Evolutionary conservation across 352 stramenopile species (phyloP), one percentile per base, ranked within the genome.

Genomic region (Lagenidium giganteum): DNA sequence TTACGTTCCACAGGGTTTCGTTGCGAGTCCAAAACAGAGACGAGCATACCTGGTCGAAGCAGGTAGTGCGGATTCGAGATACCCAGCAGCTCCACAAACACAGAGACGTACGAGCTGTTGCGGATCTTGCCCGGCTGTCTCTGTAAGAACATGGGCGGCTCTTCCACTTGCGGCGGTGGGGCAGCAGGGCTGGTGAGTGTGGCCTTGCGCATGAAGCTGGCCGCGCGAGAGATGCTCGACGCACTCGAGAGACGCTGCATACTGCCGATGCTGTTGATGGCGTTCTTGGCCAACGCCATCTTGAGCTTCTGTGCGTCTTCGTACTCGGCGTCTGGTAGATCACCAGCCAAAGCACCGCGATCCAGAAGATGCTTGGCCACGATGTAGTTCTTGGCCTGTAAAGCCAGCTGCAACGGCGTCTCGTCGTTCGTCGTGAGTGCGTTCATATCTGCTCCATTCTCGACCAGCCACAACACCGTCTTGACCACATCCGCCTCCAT

Each of bases 51-150:
- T 20, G 80, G 80, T 5, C 80, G 70, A 24, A 57, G 62, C 17
- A 88, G 55, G 24, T 59, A 70, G 9, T 67, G 46, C 21, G 73
- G 68, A 21, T 80, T 70, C 37, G 64, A 63, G 18, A 90, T 57
- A 18, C 64, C 70, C 3, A 88, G 62, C 23, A 84, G 70, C 44
- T 93, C 81, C 11, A 93, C 61, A 47, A 89, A 93, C 14, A 89
- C 54, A 6, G 78, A 89, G 16, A 88, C 68, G 44, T 93, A 93
- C 38, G 71, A 89, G 53, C 81, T 93, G 53, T 93, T 60, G 25
- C 68, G 68, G 1, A 87, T 61, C 51, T 74, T 75, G 13, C 81
- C 78, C 0, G 77, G 81, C 21, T 87, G 73, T 34, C 87, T 89
- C 37, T 83, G 64, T 13, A 90, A 36, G 30, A 91, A 91, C 3